Evolutionary conservation across 495 filamentous ascomycete species (phyloP), one percentile per base, ranked within the genome.

Genomic region (Aspergillus incahuasiensis): DNA sequence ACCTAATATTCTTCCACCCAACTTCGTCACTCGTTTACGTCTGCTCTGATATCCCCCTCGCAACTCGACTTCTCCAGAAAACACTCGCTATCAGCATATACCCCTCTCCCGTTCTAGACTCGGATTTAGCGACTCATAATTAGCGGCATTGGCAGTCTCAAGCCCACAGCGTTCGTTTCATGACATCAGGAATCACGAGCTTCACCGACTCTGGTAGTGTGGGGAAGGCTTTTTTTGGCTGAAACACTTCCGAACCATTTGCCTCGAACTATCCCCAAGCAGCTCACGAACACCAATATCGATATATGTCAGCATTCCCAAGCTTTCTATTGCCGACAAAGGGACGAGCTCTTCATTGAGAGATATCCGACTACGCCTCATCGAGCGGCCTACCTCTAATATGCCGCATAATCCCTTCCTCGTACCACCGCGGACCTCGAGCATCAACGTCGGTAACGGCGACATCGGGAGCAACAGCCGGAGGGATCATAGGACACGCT

Each of bases 401-500:
- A 62, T 61, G 54, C 54, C 57, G 32, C 52, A 54, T 30, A 63
- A 39, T 53, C 63, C 50, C 61, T 65, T 65, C 52, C 65, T 24
- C 16, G 49, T 64, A 16, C 69, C 71, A 3, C 48, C 69, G 30
- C 64, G 70, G 47, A 69, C 63, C 13, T 68, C 72, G 19, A 73
- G 68, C 41, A 65, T 65, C 13, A 65, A 60, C 40, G 44, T 49
- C 40, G 25, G 58, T 32, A 52, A 41, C 34, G 34, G 59, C 20
- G 59, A 42, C 19, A 48, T 54, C 3, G 39, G 58, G 20, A 67
- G 63, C 58, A 58, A 50, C 11, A 63, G 28, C 24, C 50, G 63
- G 32, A 58, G 64, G 18, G 62, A 72, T 15, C 22, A 45, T 41
- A 39, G 41, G 16, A 46, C 58, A 6, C 46, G 66, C 7, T 66